Evolutionary conservation across 352 stramenopile genomes (phyloP), one percentile per base, ranked within the genome.

Genomic region (Globisporangium lucens): DNA sequence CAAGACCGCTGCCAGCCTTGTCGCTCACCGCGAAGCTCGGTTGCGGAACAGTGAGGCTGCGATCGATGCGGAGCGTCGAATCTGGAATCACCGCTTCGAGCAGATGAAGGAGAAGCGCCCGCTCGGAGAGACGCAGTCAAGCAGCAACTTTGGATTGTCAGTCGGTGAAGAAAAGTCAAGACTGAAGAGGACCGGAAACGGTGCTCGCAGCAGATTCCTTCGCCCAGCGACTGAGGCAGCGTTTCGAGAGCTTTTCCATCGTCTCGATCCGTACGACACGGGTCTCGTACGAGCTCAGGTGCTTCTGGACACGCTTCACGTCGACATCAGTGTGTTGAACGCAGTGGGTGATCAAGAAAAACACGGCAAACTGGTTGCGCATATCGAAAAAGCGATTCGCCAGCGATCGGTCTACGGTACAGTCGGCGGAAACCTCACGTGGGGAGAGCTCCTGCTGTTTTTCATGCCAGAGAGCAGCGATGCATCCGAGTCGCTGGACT

Each of bases 41-140:
- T 52, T 93, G 13, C 78, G 85, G 1, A 93, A 93, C 58, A 87
- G 78, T 56, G 79, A 91, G 59, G 85, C 85, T 17, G 85, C 83
- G 12, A 72, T 91, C 51, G 76, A 78, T 49, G 75, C 73, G 6
- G 76, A 80, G 57, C 68, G 77, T 15, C 66, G 78, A 22, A 75
- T 85, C 29, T 79, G 75, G 69, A 60, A 57, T 3, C 72, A 78
- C 63, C 67, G 67, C 1, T 24, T 84, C 35, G 66, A 77, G 33
- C 68, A 75, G 47, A 55, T 74, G 24, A 59, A 72, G 64, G 67
- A 53, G 30, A 47, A 72, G 52, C 57, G 29, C 7, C 17, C 53
- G 53, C 53, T 43, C 7, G 53, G 53, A 38, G 53, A 43, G 2
- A 60, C 53, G 17, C 7, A 60, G 9, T 60, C 53, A 9, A 30